These are phyloP conservation scores for Chlamydomonas sphaeroides DNA, from an alignment of 139 green algal genomes.

Conservation along the genomic window DNA sequence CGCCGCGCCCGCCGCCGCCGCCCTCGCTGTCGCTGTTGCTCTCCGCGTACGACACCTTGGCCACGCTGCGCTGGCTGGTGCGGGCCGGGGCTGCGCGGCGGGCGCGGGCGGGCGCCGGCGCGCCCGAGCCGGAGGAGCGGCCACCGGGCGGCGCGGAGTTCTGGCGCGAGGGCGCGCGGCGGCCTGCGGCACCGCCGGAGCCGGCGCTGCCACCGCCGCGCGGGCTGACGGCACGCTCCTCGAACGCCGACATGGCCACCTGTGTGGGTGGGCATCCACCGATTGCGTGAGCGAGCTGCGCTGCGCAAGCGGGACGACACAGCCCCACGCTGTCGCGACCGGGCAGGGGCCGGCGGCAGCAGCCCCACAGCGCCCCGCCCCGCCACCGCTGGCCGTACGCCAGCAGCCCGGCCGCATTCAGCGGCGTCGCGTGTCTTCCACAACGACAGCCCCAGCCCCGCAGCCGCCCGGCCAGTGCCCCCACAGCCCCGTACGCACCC, in stretches of 20 bases:
- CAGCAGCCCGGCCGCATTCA: too few species aligned
- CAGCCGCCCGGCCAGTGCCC: too few species aligned
- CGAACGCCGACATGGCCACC: neutral
- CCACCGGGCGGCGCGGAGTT: conserved; percentile 7
- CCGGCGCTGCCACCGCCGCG: neutral
- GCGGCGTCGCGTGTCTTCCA: too few species aligned
- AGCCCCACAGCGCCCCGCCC: neutral
- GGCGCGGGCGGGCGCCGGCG: neutral
- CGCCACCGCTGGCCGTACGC: too few species aligned
- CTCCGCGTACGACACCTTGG: conserved; percentile 46
- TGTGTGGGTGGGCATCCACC: too few species aligned
- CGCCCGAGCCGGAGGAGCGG: neutral
- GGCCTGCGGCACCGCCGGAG: neutral
- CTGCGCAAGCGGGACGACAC: too few species aligned
- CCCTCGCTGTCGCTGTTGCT: conserved; percentile 6
- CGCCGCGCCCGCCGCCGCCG: neutral
- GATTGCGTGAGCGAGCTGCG: too few species aligned
- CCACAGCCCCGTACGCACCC: neutral
- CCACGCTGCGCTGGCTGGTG: conserved; percentile 37
- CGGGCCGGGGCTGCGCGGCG: conserved; percentile 21
- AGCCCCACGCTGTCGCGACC: too few species aligned
- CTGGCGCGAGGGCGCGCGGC: neutral
- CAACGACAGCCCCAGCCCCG: too few species aligned
- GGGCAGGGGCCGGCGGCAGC: too few species aligned
- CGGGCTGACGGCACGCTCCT: conserved; percentile 32